Base-by-base conservation (phyloP, 148 eudicot genomes). In the Cornus florida region DNA sequence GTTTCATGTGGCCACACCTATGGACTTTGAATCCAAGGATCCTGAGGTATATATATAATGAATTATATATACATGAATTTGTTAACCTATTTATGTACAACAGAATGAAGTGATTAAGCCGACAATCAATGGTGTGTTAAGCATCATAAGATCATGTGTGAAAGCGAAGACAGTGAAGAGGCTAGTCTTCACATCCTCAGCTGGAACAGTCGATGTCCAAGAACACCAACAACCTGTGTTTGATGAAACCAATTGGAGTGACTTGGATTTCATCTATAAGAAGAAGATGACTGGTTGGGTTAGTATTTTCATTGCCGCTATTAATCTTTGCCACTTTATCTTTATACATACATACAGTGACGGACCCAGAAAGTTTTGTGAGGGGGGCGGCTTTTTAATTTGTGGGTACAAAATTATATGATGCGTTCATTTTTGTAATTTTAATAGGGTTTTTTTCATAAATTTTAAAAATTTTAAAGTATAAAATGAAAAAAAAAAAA, bases 221-320 rank as follows among this genome's bases (percentile, higher is more conserved):
- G 88, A 90, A 73, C 79, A 77, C 31, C 89, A 80, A 41, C 84
- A 84, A 62, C 79, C 88, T 0, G 81, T 85, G 4, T 95, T 88
- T 69, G 94, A 93, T 43, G 98, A 95, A 73, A 82, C 79, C 35
- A 82, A 87, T 67, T 95, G 96, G 94, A 95, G 94, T 57, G 97
- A 95, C 75, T 23, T 91, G 75, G 92, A 91, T 0, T 93, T 95
- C 75, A 81, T 89, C 28, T 84, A 90, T 46, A 50, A 89, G 12
- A 84, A 78, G 22, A 95, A 93, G 78, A 95, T 95, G 98, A 95
- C 96, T 39, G 98, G 92, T 71, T 95, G 98, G 98, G 98, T 95
- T 73, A 19, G 83, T 78, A 16, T 11, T 12, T 14, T 28, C 6
- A 57, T 57, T 56, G 2, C 66, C n/a, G 66, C 59, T 28, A 28